Conservation (phyloP, 345 rosid species). For the Rhodomyrtus tomentosa region DNA sequence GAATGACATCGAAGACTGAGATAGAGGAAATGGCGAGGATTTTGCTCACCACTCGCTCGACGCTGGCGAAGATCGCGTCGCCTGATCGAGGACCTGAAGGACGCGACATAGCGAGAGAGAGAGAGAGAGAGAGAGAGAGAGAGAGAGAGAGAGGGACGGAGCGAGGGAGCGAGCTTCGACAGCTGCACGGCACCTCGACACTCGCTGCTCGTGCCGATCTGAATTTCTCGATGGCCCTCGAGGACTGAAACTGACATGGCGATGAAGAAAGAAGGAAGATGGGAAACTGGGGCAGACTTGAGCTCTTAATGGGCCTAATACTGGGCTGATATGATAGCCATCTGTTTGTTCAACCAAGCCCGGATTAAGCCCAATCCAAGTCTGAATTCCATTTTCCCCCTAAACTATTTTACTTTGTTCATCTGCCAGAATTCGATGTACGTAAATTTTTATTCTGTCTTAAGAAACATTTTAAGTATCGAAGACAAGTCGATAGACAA, state of each 20-base stretch:
- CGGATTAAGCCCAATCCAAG: background rate
- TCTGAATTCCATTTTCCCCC: background rate
- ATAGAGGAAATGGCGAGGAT: no score
- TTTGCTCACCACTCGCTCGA: constrained; percentile 65
- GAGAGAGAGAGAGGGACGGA: no score
- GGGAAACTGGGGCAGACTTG: background rate
- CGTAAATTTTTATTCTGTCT: fast-evolving
- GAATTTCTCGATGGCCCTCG: background rate
- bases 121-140: background rate
- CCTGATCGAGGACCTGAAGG: constrained; percentile 80
- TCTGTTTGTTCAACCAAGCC: background rate
- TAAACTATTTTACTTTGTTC: background rate
- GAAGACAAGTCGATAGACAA: no score
- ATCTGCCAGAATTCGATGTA: background rate
- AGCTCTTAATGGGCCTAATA: background rate
- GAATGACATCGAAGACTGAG: background rate
- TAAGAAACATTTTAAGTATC: background rate
- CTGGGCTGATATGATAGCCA: background rate
- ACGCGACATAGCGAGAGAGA: background rate
- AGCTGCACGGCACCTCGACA: background rate
- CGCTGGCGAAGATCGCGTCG: constrained; percentile 81
- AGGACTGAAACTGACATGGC: background rate
- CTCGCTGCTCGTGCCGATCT: background rate
- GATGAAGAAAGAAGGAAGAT: background rate
- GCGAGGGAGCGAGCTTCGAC: no score